Percentiles rank a stretch among this genome's conserved stretches.
Conservation (phyloP, 139 green algal species). For the Coelastrella sp. region DNA sequence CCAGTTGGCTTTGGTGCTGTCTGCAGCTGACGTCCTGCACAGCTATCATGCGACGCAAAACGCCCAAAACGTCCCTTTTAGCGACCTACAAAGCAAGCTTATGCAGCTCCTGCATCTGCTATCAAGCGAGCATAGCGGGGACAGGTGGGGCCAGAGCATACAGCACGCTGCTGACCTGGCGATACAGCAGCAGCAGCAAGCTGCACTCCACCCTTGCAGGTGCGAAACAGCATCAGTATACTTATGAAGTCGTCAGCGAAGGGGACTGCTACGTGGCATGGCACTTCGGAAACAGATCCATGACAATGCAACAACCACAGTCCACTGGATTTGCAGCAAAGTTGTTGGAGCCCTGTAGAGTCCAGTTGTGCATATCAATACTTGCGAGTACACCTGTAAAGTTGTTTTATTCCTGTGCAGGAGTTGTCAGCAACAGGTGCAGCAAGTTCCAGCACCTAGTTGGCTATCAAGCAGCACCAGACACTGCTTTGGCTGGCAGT, state of each 20-base stretch:
- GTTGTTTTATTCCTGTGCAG: neutral
- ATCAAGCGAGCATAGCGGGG: neutral
- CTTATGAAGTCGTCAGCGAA: neutral
- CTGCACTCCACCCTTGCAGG: neutral
- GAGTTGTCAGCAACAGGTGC: neutral
- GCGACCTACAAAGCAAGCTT: neutral
- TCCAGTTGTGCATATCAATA: too few species aligned
- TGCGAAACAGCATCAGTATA: neutral
- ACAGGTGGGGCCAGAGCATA: neutral
- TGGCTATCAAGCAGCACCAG: neutral
- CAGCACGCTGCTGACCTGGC: slow-evolving; percentile 14
- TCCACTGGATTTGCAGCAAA: too few species aligned
- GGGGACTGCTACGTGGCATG: too few species aligned
- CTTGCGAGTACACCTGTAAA: too few species aligned
- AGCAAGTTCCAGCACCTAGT: neutral
- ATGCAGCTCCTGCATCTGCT: slow-evolving; percentile 19
- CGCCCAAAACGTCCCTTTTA: too few species aligned
- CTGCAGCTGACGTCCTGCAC: too few species aligned
- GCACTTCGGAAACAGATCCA: too few species aligned
- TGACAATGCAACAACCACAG: too few species aligned
- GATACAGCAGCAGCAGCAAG: neutral
- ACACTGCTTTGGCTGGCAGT: slow-evolving; percentile 17
- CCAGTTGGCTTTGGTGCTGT: slow-evolving; percentile 2
- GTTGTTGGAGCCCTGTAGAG: too few species aligned
- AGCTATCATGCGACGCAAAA: too few species aligned